A percentile compares a stretch with the other conserved stretches of the same genome.
Evolutionary conservation across 108 stramenopile genomes (phyloP).

Genomic region (Cyclostephanos invisitatus): DNA sequence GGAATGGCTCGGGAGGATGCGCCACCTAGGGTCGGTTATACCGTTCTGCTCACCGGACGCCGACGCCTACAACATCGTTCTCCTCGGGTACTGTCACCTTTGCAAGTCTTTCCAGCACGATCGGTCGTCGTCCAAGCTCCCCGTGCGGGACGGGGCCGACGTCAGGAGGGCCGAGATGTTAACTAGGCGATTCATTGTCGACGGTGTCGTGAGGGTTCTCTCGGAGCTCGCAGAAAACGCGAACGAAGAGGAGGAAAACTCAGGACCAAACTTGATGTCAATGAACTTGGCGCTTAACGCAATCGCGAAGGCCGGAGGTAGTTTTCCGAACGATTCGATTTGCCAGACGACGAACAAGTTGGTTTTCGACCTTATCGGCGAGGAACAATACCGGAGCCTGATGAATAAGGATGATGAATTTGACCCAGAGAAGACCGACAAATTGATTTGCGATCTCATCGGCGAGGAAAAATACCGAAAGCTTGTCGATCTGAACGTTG

Average conservation of each 20-base stretch:
- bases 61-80: conserved; percentile 37
- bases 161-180: neutral
- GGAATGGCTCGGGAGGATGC: conserved; percentile 39
- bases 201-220: conserved; percentile 30
- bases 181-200: conserved; percentile 17
- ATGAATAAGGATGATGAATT: neutral
- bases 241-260: neutral
- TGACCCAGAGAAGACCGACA: neutral
- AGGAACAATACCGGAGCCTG: conserved; percentile 27
- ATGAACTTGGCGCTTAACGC: conserved; percentile 40
- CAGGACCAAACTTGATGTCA: conserved; percentile 29
- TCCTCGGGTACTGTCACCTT: conserved; percentile 35
- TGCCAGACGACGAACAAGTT: conserved; percentile 22
- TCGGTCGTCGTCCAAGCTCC: neutral
- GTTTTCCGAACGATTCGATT: conserved; percentile 7
- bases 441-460: conserved; percentile 15
- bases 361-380: conserved; percentile 30
- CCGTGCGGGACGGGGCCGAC: neutral
- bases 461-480: conserved; percentile 32
- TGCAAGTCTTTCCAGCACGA: conserved; percentile 11
- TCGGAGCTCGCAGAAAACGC: conserved; percentile 9
- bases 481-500: neutral
- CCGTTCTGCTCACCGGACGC: conserved; percentile 28
- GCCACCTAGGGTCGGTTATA: conserved; percentile 17
- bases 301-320: conserved; percentile 27